phyloP scores from a whole-genome alignment of 108 stramenopile species.

The Stephanodiscus minutulus region DNA sequence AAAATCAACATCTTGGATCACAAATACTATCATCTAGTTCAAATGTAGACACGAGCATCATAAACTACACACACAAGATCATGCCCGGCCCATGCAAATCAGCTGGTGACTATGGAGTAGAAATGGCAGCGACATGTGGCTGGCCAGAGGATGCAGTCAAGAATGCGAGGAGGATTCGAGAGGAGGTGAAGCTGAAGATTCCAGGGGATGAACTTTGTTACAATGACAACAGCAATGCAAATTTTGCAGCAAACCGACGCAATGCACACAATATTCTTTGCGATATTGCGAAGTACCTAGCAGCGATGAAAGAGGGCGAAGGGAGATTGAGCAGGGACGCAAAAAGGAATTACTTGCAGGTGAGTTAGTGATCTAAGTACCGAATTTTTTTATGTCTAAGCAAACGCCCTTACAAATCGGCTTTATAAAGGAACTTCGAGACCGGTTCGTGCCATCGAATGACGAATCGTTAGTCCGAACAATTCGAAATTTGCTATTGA shows the following conservation, averaged over 20 bases:
- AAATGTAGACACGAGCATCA: constrained; percentile 44
- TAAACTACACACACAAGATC: constrained; percentile 82
- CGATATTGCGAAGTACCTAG: constrained; percentile 46
- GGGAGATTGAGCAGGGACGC: constrained; percentile 51
- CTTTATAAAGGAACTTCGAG: constrained; percentile 25
- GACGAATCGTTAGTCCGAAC: constrained; percentile 33
- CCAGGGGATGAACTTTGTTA: constrained; percentile 50
- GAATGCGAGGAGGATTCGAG: constrained; percentile 41
- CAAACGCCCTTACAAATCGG: not conserved
- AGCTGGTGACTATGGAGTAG: constrained; percentile 82
- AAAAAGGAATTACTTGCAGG: constrained; percentile 47
- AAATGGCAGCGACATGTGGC: constrained; percentile 82
- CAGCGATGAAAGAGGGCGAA: constrained; percentile 52
- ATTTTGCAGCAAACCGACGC: constrained; percentile 33
- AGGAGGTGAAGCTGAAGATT: constrained; percentile 49
- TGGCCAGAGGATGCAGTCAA: constrained; percentile 71
- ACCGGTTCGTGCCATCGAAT: constrained; percentile 31
- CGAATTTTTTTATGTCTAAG: not conserved
- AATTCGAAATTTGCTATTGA: constrained; percentile 37
- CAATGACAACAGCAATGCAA: constrained; percentile 5
- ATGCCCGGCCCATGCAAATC: constrained; percentile 67
- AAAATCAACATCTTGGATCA: constrained; percentile 79
- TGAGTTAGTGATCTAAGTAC: constrained; percentile 9
- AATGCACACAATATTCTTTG: constrained; percentile 53
- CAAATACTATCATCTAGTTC: constrained; percentile 34